Evolutionary conservation across 179 eudicot genomes (phyloP), one percentile per base, ranked within the genome.

Genomic region (Vitellaria paradoxa): DNA sequence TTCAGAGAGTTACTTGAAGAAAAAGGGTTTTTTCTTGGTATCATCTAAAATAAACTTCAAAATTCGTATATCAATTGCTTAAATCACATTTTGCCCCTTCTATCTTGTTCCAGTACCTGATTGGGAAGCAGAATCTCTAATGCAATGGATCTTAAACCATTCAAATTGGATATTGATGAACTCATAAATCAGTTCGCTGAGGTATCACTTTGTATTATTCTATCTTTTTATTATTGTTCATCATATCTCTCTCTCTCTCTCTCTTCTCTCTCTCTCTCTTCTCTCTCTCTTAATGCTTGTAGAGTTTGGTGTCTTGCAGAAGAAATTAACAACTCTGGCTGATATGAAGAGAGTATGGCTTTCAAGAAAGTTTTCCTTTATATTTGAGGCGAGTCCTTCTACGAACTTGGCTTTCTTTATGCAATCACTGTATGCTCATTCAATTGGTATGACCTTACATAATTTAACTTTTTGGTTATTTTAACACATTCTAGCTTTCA

Each of bases 261-360:
- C 5, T 26, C n/a, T n/a, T n/a, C n/a, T n/a, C n/a, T n/a, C n/a
- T n/a, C n/a, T n/a, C n/a, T n/a, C n/a, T n/a, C n/a, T n/a, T n/a
- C 66, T n/a, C 45, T 12, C 14, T 63, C 57, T 8, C 71, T 20
- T 60, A 61, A 61, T 63, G 37, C 70, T 74, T 21, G 61, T 57
- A 56, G 65, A 37, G 57, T 70, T 63, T 55, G 77, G 26, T 65
- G 12, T 50, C 13, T 76, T 69, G 42, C 77, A 94, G 97, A 87
- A 80, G 52, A 86, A 79, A 64, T 83, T 82, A 46, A 87, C 79
- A 61, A 82, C 84, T 5, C 80, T 95, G 71, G 81, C 84, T 26
- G 92, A 88, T 78, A 85, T 90, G 94, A 95, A 91, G 86, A 87
- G 77, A 72, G 59, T 91, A 17, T 95, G 99, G 99, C 91, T 86